Evolutionary conservation across 2,329 filamentous ascomycete genomes (phyloP).

Genomic region (Endocalyx cinctus): DNA sequence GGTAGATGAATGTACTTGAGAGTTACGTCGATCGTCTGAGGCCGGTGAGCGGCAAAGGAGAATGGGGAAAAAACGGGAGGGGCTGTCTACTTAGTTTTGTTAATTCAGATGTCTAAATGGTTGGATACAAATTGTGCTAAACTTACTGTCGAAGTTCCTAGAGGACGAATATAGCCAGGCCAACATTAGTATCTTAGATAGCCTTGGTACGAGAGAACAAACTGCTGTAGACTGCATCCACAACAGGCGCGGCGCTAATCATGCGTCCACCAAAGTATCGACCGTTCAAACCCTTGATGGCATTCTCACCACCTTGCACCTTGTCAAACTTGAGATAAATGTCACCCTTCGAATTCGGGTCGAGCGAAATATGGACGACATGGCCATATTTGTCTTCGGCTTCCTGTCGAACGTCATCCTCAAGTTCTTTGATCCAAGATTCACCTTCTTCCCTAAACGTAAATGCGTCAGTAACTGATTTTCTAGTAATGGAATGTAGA

Average conservation of each 20-base stretch:
- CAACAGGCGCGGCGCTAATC: slow-evolving; percentile 92
- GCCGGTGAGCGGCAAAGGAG: too few relatives aligned
- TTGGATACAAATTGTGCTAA: not conserved
- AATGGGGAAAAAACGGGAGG: too few relatives aligned
- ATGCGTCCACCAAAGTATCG: slow-evolving; percentile 90
- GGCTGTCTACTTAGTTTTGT: too few relatives aligned
- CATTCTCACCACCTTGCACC: slow-evolving; percentile 91
- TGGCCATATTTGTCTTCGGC: slow-evolving; percentile 94
- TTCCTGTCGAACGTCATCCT: slow-evolving; percentile 88
- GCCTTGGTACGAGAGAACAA: slow-evolving; percentile 84
- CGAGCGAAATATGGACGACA: slow-evolving; percentile 93
- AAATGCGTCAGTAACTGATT: slow-evolving; percentile 28
- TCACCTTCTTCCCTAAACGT: slow-evolving; percentile 75
- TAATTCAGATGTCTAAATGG: too few relatives aligned
- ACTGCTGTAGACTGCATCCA: slow-evolving; percentile 98
- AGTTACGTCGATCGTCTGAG: too few relatives aligned
- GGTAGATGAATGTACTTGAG: too few relatives aligned
- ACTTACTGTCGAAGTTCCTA: slow-evolving; percentile 39
- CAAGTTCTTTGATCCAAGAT: slow-evolving; percentile 85
- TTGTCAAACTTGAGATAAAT: slow-evolving; percentile 99
- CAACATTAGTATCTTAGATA: slow-evolving; percentile 62
- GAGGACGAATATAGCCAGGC: slow-evolving; percentile 37
- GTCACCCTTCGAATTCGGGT: slow-evolving; percentile 90
- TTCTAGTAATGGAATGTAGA: not conserved
- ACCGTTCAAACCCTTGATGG: slow-evolving; percentile 95